Conservation (phyloP, 1,139 yeast genomes). For the Pichia kudriavzevii region DNA sequence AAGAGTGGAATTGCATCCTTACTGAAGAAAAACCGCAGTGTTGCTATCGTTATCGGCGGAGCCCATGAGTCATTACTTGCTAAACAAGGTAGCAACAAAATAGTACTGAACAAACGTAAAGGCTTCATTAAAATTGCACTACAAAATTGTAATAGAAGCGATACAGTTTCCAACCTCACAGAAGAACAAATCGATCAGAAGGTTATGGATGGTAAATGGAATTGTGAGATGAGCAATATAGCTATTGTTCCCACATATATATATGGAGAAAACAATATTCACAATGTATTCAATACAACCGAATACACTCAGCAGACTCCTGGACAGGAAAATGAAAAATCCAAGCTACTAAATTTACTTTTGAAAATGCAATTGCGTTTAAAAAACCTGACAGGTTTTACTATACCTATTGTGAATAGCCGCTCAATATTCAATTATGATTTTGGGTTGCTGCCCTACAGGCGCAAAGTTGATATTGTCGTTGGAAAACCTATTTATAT, state of each 20-base stretch:
- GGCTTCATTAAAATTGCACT: constrained; percentile 88
- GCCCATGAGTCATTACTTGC: constrained; percentile 84
- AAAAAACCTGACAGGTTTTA: constrained; percentile 68
- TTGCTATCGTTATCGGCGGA: constrained; percentile 93
- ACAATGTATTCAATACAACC: constrained; percentile 25
- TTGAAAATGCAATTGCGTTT: constrained; percentile 58
- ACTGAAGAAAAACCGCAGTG: constrained; percentile 60
- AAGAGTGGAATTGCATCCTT: constrained; percentile 62
- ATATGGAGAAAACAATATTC: constrained; percentile 66
- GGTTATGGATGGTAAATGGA: constrained; percentile 13
- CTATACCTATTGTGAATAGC: constrained; percentile 89
- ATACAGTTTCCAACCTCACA: constrained; percentile 3
- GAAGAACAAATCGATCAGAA: constrained; percentile 33
- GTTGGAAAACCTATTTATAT: constrained; percentile 65
- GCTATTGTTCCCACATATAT: constrained; percentile 81
- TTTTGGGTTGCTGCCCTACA: constrained; percentile 80
- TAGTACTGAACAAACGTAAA: constrained; percentile 69
- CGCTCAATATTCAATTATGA: constrained; percentile 89
- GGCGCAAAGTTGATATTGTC: constrained; percentile 72
- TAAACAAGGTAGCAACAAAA: constrained; percentile 48
- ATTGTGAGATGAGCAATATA: constrained; percentile 33
- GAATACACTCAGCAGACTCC: constrained; percentile 8
- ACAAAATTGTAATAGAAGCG: constrained; percentile 30
- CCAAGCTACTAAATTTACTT: constrained; percentile 2
- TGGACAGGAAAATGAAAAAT: not conserved